These are phyloP conservation scores for Coelastrella sp. DNA, from an alignment of 139 green algal genomes.

Conservation along the genomic window DNA sequence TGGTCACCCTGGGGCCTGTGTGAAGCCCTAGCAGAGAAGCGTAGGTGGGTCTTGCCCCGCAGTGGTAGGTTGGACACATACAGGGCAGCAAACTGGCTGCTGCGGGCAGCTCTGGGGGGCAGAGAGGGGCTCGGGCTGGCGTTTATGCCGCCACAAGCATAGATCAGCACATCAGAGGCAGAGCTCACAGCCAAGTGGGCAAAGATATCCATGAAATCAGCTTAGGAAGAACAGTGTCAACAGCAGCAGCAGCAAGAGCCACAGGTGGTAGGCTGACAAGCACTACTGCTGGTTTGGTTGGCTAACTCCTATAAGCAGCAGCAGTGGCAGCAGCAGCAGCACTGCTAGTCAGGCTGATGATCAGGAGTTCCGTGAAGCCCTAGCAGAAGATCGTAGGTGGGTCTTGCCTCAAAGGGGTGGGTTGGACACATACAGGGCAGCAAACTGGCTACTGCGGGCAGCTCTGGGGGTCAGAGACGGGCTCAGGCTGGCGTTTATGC, in stretches of 20 bases:
- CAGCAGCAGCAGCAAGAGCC: too few relatives aligned
- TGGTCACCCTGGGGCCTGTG: constrained; percentile 60
- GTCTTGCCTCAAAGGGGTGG: constrained; percentile 55
- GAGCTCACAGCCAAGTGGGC: too few relatives aligned
- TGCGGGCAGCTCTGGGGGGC: constrained; percentile 68
- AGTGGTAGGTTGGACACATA: constrained; percentile 75
- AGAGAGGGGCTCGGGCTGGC: constrained; percentile 49
- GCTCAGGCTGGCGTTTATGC: constrained; percentile 63
- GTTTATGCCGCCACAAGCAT: constrained; percentile 74
- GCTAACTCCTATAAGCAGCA: too few relatives aligned
- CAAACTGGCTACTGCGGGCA: constrained; percentile 69
- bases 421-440: constrained; percentile 72
- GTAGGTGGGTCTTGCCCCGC: constrained; percentile 45
- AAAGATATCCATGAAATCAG: too few relatives aligned
- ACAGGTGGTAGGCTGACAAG: too few relatives aligned
- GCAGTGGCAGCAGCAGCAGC: too few relatives aligned
- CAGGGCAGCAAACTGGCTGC: constrained; percentile 72
- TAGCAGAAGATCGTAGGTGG: constrained; percentile 55
- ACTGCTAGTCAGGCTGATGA: too few relatives aligned
- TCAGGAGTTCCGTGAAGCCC: constrained; percentile 61
- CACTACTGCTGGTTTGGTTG: too few relatives aligned
- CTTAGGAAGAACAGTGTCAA: too few relatives aligned
- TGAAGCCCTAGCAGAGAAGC: constrained; percentile 60
- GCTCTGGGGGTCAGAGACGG: constrained; percentile 61
- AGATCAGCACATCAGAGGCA: too few relatives aligned